These are phyloP conservation scores for Ichthyophthirius multifiliis DNA, from an alignment of 169 alveolate genomes.

Conservation along the genomic window DNA sequence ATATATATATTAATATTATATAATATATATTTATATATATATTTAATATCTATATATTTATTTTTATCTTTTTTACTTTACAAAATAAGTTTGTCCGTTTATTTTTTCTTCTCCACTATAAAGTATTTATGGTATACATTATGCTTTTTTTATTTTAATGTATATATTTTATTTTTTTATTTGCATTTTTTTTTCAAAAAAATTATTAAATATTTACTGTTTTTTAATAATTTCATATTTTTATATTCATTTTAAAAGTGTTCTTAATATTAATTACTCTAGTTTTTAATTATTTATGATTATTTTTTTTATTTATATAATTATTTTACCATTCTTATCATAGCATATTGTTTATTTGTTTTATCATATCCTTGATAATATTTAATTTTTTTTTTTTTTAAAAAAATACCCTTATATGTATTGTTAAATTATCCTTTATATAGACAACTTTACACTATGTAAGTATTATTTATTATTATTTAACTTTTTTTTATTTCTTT, in stretches of 20 bases:
- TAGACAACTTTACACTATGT: background rate
- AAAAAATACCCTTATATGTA: background rate
- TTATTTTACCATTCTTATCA: background rate
- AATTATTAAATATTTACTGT: background rate
- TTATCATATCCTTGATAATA: background rate
- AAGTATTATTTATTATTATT: background rate
- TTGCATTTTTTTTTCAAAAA: background rate
- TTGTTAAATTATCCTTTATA: constrained; percentile 4
- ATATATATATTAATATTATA: background rate
- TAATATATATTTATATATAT: background rate
- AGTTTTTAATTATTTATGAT: background rate
- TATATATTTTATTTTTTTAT: background rate
- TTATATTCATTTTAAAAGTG: background rate
- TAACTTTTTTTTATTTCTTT: too few relatives aligned
- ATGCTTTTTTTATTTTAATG: background rate
- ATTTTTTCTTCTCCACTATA: background rate
- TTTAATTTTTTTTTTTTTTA: background rate
- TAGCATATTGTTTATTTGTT: background rate
- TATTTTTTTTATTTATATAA: background rate
- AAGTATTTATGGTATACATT: background rate
- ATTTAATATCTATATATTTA: background rate
- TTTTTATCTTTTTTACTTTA: background rate
- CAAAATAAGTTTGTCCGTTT: background rate
- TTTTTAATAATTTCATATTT: background rate
- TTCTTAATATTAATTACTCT: background rate